Percentiles rank a stretch among this genome's conserved stretches.
Conservation (phyloP, 108 stramenopile genomes). For the Fragilaria crotonensis region DNA sequence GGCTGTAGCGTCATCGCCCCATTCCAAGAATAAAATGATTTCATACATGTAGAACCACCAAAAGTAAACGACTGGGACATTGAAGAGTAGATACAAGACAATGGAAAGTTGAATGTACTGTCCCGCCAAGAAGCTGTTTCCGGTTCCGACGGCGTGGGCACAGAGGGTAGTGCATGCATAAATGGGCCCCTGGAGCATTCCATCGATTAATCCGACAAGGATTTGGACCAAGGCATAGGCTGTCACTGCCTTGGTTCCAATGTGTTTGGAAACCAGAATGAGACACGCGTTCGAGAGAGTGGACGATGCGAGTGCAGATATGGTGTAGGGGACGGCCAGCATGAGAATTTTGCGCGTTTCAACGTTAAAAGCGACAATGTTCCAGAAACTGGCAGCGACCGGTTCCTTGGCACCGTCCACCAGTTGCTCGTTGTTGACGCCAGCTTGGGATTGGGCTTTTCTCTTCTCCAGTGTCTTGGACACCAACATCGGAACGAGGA, state of each 20-base stretch:
- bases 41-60: conserved; percentile 34
- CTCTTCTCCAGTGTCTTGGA: too few species aligned
- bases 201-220: not conserved
- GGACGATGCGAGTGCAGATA: not conserved
- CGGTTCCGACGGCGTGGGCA: not conserved
- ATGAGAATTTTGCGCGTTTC: not conserved
- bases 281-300: not conserved
- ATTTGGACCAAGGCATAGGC: not conserved
- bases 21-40: conserved; percentile 25
- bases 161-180: not conserved
- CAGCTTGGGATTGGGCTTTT: too few species aligned
- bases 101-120: conserved; percentile 43
- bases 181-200: not conserved
- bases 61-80: conserved; percentile 26
- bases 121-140: conserved; percentile 13
- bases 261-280: not conserved
- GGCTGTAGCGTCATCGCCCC: conserved; percentile 3
- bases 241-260: not conserved
- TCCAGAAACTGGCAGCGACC: too few species aligned
- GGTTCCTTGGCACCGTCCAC: too few species aligned
- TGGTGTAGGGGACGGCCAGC: not conserved
- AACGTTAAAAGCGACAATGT: not conserved
- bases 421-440: too few species aligned
- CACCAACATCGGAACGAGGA: too few species aligned
- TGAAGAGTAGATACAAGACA: conserved; percentile 26